Conservation (phyloP, 805 yeast species). For the Metschnikowia lochheadii region DNA sequence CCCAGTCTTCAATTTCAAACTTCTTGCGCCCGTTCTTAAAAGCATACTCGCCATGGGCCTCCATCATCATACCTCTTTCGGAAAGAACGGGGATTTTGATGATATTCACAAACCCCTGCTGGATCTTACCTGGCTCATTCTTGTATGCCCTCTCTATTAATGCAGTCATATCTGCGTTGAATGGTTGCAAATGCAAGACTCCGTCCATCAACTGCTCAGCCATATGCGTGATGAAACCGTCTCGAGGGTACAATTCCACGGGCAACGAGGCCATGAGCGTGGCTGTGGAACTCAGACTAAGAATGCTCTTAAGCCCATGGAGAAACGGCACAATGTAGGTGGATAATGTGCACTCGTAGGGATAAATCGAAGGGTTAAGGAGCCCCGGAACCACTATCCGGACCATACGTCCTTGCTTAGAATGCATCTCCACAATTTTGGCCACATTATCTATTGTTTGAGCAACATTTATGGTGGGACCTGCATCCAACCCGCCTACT, state of each 20-base stretch:
- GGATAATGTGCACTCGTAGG: constrained; percentile 45
- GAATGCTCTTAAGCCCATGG: constrained; percentile 52
- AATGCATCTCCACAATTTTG: constrained; percentile 28
- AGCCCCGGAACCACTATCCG: constrained; percentile 74
- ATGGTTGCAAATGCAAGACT: constrained; percentile 73
- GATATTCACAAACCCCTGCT: constrained; percentile 82
- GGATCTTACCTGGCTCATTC: constrained; percentile 68
- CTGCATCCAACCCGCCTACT: constrained; percentile 17
- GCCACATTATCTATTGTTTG: constrained; percentile 34
- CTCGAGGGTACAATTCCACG: constrained; percentile 61
- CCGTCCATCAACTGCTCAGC: constrained; percentile 61
- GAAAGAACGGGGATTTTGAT: constrained; percentile 67
- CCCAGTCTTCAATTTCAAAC: constrained; percentile 90
- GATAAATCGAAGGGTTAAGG: constrained; percentile 72
- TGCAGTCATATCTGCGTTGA: constrained; percentile 66
- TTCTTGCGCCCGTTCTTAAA: constrained; percentile 78
- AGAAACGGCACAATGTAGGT: constrained; percentile 55
- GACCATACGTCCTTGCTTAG: constrained; percentile 46
- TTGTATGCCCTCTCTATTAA: constrained; percentile 66
- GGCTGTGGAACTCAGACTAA: constrained; percentile 46
- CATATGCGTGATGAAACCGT: constrained; percentile 42
- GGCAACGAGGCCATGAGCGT: constrained; percentile 56
- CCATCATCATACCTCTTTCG: constrained; percentile 76
- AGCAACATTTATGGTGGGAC: constrained; percentile 33
- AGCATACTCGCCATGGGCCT: constrained; percentile 71